These are phyloP conservation scores for Boletus fagicola DNA, from an alignment of 768 basidiomycete genomes.

Conservation along the genomic window DNA sequence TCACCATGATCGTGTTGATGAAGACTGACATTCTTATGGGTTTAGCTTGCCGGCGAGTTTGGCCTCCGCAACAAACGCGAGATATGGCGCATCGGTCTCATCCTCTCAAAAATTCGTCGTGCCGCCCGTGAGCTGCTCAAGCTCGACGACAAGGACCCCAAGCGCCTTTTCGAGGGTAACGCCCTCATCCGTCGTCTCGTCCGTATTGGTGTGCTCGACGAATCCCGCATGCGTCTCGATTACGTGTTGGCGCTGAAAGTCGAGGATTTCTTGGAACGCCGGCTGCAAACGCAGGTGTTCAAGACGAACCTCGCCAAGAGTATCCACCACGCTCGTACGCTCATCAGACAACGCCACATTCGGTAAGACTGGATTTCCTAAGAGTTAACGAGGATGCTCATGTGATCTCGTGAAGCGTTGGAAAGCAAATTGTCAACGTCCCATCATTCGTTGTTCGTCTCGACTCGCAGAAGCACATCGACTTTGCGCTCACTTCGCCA, in stretches of 20 bases:
- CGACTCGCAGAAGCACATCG: slow-evolving; percentile 99
- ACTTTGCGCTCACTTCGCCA: slow-evolving; percentile 96
- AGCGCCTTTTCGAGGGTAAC: slow-evolving; percentile 99
- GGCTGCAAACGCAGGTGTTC: slow-evolving; percentile 99
- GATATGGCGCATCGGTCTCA: slow-evolving; percentile 99
- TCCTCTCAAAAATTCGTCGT: slow-evolving; percentile 99
- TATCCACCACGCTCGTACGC: slow-evolving; percentile 97
- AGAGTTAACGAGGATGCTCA: not conserved
- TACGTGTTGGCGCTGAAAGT: slow-evolving; percentile 99
- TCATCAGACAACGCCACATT: slow-evolving; percentile 98
- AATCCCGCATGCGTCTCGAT: slow-evolving; percentile 98
- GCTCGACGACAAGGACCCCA: slow-evolving; percentile 98
- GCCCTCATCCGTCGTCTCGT: slow-evolving; percentile 95
- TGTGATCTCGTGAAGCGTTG: slow-evolving; percentile 58
- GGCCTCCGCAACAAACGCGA: slow-evolving; percentile 99
- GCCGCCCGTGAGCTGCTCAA: slow-evolving; percentile 99
- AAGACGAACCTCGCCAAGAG: slow-evolving; percentile 97
- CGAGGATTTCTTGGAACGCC: slow-evolving; percentile 99
- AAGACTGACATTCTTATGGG: slow-evolving; percentile 2
- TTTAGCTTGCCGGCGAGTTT: slow-evolving; percentile 97
- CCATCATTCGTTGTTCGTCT: slow-evolving; percentile 99
- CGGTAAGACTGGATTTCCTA: slow-evolving; percentile 54
- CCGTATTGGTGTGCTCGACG: slow-evolving; percentile 99
- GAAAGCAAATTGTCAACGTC: slow-evolving; percentile 98
- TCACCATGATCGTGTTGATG: not conserved